Evolutionary conservation across 768 basidiomycete genomes (phyloP).

Genomic region (Polyporus arcularius): DNA sequence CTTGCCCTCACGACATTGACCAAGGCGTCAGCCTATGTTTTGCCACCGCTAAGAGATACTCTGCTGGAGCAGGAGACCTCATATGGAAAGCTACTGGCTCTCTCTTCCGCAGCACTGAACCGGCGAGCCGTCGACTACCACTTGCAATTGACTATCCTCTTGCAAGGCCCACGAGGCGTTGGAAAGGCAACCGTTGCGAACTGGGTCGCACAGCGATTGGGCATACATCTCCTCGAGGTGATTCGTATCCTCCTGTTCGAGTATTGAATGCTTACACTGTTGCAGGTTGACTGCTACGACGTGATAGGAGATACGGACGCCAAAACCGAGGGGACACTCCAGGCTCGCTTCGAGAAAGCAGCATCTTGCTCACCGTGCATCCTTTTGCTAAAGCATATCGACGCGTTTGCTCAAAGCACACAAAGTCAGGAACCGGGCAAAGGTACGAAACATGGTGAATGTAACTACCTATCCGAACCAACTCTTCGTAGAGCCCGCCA

Average conservation of each 20-base stretch:
- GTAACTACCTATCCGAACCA: neutral
- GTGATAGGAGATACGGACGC: conserved; percentile 74
- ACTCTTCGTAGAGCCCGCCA: conserved; percentile 49
- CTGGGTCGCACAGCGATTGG: conserved; percentile 59
- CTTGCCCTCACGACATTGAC: neutral
- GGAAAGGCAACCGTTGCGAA: conserved; percentile 76
- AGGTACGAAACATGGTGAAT: conserved; percentile 42
- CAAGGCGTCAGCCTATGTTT: conserved; percentile 12
- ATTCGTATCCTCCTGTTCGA: neutral
- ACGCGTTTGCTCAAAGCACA: conserved; percentile 73
- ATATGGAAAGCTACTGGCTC: conserved; percentile 50
- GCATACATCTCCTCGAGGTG: conserved; percentile 82
- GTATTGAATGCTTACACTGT: neutral
- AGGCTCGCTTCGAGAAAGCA: conserved; percentile 77
- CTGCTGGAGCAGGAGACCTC: conserved; percentile 30
- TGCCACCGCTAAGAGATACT: neutral
- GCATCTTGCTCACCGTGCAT: conserved; percentile 81
- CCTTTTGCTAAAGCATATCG: conserved; percentile 75
- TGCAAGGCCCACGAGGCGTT: conserved; percentile 77
- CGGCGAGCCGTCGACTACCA: conserved; percentile 58
- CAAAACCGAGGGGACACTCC: conserved; percentile 73
- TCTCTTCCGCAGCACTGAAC: conserved; percentile 61
- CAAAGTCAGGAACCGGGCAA: conserved; percentile 65
- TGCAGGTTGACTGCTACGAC: conserved; percentile 84
- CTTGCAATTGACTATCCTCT: conserved; percentile 67